These are phyloP conservation scores for Fragilariopsis cylindrus DNA, from an alignment of 108 stramenopile genomes.

Conservation along the genomic window DNA sequence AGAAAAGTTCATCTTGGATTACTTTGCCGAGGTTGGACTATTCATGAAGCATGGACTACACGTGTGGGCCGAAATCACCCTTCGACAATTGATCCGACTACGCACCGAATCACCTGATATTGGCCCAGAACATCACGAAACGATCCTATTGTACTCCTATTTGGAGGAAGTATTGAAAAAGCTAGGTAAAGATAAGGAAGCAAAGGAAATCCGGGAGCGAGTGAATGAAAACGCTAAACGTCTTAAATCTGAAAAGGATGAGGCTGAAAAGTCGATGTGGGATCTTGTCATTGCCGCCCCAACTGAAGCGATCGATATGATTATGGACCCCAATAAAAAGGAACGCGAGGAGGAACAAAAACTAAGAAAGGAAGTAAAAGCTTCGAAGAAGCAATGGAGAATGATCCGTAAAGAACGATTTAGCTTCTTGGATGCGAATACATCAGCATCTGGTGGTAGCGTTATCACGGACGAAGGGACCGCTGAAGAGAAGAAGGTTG, in stretches of 20 bases:
- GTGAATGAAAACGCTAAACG: constrained; percentile 7
- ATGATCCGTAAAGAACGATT: constrained; percentile 84
- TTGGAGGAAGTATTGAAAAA: constrained; percentile 60
- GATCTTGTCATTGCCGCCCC: constrained; percentile 62
- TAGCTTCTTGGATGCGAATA: constrained; percentile 69
- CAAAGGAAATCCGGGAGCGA: constrained; percentile 50
- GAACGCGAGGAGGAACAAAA: constrained; percentile 84
- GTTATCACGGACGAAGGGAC: constrained; percentile 9
- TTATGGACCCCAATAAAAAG: constrained; percentile 84
- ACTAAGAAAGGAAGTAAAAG: constrained; percentile 76
- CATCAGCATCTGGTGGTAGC: not conserved
- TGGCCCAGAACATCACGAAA: constrained; percentile 84
- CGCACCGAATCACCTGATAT: constrained; percentile 81
- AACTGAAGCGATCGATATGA: constrained; percentile 71
- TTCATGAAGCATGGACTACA: constrained; percentile 81
- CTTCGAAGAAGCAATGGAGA: constrained; percentile 79
- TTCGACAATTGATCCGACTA: constrained; percentile 68
- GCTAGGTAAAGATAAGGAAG: constrained; percentile 71
- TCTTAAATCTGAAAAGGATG: constrained; percentile 56
- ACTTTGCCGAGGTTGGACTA: constrained; percentile 85
- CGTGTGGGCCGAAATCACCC: constrained; percentile 80
- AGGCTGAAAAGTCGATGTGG: constrained; percentile 73
- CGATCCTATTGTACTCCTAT: constrained; percentile 61
- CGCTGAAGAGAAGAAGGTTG: constrained; percentile 34
- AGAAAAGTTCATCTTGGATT: constrained; percentile 86